A percentile compares a stretch with the other conserved stretches of the same genome.
phyloP scores from a whole-genome alignment of 176 grass and related monocot species.

The Themeda triandra region DNA sequence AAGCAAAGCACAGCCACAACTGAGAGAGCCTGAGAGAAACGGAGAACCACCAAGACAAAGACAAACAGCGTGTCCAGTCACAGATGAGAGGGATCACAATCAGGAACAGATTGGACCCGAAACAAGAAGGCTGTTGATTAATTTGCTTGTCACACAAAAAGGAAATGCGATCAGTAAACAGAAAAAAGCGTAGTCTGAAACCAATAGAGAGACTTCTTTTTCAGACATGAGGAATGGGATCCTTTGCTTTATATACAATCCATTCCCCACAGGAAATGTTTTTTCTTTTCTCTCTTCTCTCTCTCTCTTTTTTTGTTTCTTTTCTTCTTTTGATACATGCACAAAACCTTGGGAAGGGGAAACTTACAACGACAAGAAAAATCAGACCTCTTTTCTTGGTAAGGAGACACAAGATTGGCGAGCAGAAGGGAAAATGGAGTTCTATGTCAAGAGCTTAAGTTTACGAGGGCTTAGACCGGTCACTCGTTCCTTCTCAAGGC shows the following conservation, averaged over 20 bases:
- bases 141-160: slow-evolving; percentile 1
- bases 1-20: slow-evolving; percentile 1
- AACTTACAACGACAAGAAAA: slow-evolving; percentile 31
- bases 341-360: slow-evolving; percentile 25
- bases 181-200: slow-evolving; percentile 14
- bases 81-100: background rate
- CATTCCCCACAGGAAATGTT: slow-evolving; percentile 36
- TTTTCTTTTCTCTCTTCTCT: background rate
- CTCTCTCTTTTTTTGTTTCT: background rate
- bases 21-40: background rate
- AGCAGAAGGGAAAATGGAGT: background rate
- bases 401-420: slow-evolving; percentile 25
- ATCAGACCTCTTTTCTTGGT: slow-evolving; percentile 7
- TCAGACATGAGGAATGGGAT: slow-evolving; percentile 28
- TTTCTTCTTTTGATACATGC: slow-evolving; percentile 31
- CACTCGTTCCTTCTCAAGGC: slow-evolving; percentile 49
- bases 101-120: background rate
- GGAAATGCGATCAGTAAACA: background rate
- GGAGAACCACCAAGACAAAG: background rate
- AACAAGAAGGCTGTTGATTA: background rate
- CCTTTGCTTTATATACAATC: slow-evolving; percentile 65
- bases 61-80: background rate
- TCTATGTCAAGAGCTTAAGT: slow-evolving; percentile 27
- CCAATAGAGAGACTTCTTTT: background rate
- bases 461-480: slow-evolving; percentile 42